Conservation (phyloP, 2,329 filamentous ascomycete species). For the Byssothecium circinans region DNA sequence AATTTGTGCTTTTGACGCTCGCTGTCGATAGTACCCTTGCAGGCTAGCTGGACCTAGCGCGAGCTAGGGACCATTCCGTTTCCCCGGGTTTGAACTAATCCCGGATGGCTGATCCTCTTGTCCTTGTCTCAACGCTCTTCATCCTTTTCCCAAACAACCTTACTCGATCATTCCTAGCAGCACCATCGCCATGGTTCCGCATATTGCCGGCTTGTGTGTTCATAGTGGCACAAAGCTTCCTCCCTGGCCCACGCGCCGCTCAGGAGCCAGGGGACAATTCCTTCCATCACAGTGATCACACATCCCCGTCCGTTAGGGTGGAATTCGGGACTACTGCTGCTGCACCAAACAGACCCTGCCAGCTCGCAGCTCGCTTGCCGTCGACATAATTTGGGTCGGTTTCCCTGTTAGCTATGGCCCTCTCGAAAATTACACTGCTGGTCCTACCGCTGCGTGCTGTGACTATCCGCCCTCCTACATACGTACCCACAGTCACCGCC, state of each 20-base stretch:
- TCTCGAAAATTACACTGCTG: conserved; percentile 28
- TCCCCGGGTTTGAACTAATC: conserved; percentile 29
- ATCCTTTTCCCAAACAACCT: conserved; percentile 31
- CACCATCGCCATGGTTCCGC: conserved; percentile 41
- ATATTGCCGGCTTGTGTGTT: conserved; percentile 30
- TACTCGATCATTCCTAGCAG: conserved; percentile 35
- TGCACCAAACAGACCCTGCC: conserved; percentile 27
- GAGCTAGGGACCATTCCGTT: conserved; percentile 26
- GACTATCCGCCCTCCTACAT: conserved; percentile 41
- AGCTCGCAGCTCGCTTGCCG: conserved; percentile 21
- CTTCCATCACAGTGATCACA: neutral
- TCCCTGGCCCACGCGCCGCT: conserved; percentile 40
- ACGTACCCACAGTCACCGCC: conserved; percentile 41
- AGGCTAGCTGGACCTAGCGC: conserved; percentile 8
- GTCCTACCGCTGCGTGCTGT: conserved; percentile 25
- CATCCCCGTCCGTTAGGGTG: neutral
- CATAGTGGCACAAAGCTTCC: conserved; percentile 31
- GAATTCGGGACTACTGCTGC: neutral
- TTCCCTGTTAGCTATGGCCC: conserved; percentile 14
- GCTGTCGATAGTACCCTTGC: conserved; percentile 17
- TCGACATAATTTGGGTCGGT: conserved; percentile 25
- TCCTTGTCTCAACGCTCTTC: conserved; percentile 37
- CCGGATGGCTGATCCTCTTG: conserved; percentile 36
- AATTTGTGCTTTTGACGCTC: conserved; percentile 1
- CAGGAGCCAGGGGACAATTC: conserved; percentile 35